phyloP scores from a whole-genome alignment of 768 basidiomycete species.

The Panaeolus cyanescens region DNA sequence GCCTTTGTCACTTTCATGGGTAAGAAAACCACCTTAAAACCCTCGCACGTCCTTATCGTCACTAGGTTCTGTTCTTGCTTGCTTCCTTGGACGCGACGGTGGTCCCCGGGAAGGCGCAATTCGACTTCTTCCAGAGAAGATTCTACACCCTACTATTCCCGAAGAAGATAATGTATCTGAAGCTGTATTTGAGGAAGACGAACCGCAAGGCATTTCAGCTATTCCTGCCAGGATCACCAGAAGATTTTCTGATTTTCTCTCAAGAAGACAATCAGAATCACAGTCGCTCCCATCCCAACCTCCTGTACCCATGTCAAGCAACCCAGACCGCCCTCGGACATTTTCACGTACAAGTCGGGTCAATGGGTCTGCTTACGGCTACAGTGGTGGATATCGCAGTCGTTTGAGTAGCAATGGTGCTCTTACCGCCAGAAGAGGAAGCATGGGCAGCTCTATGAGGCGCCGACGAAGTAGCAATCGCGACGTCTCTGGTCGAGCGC shows the following conservation, averaged over 20 bases:
- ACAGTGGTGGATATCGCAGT: slow-evolving; percentile 57
- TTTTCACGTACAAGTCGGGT: slow-evolving; percentile 60
- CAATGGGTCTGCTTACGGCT: slow-evolving; percentile 83
- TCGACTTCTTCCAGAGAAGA: slow-evolving; percentile 80
- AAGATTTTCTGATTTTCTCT: slow-evolving; percentile 62
- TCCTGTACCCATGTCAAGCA: slow-evolving; percentile 46
- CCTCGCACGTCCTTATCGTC: not conserved
- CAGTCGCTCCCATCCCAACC: slow-evolving; percentile 35
- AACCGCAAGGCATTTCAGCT: slow-evolving; percentile 38
- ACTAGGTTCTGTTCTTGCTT: slow-evolving; percentile 80
- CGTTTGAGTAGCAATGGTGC: slow-evolving; percentile 53
- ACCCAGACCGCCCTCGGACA: slow-evolving; percentile 44
- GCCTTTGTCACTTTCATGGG: slow-evolving; percentile 74
- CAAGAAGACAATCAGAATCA: slow-evolving; percentile 48
- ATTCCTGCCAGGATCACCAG: slow-evolving; percentile 53
- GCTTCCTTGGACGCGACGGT: slow-evolving; percentile 90
- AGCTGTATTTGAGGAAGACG: slow-evolving; percentile 46
- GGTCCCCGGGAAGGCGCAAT: slow-evolving; percentile 88
- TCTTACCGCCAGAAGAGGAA: slow-evolving; percentile 49
- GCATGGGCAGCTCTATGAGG: slow-evolving; percentile 53
- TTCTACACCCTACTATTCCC: slow-evolving; percentile 48
- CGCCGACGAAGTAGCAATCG: slow-evolving; percentile 52
- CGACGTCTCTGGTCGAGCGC: slow-evolving; percentile 44
- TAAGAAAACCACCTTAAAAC: slow-evolving; percentile 26
- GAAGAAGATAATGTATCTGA: slow-evolving; percentile 63